Percentiles rank a stretch among this genome's conserved stretches.
Conservation (phyloP, 2,329 filamentous ascomycete genomes). For the Neonectria magnoliae region DNA sequence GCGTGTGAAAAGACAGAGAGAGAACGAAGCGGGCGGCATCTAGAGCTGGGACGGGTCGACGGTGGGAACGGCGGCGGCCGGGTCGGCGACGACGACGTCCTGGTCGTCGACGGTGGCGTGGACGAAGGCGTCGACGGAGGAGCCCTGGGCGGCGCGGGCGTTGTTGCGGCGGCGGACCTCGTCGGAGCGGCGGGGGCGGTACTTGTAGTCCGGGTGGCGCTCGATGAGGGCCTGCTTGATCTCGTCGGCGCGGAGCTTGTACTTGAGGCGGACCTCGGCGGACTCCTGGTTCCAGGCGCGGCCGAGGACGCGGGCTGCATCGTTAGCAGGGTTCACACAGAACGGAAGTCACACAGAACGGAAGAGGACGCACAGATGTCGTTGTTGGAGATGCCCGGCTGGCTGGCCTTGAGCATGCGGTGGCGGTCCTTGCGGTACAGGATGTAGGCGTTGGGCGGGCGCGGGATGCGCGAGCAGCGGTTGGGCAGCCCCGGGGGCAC, state of each 20-base stretch:
- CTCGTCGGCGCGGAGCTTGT: constrained; percentile 45
- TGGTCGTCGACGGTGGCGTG: no score
- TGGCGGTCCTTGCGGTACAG: constrained; percentile 54
- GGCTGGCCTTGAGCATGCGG: constrained; percentile 44
- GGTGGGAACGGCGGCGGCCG: no score
- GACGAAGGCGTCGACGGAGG: no score
- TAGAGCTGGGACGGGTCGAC: no score
- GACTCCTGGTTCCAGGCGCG: constrained; percentile 50
- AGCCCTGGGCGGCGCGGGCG: constrained; percentile 17
- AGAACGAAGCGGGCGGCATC: no score
- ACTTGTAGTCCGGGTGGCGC: constrained; percentile 52
- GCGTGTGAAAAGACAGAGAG: no score
- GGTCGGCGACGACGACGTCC: no score
- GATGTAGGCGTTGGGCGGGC: constrained; percentile 56
- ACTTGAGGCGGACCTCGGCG: constrained; percentile 43
- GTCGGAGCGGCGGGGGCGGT: constrained; percentile 48
- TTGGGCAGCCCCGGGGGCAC: neutral
- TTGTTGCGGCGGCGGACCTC: no score
- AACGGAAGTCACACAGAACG: constrained; percentile 29
- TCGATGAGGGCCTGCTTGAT: constrained; percentile 45
- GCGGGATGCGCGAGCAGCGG: constrained; percentile 42
- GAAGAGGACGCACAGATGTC: constrained; percentile 57
- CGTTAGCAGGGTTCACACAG: no score
- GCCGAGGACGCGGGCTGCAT: constrained; percentile 52
- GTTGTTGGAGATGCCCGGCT: constrained; percentile 53